A percentile compares a stretch with the other conserved stretches of the same genome.
These are phyloP conservation scores for Citrullus mucosospermus DNA, from an alignment of 306 rosid genomes.

Conservation along the genomic window DNA sequence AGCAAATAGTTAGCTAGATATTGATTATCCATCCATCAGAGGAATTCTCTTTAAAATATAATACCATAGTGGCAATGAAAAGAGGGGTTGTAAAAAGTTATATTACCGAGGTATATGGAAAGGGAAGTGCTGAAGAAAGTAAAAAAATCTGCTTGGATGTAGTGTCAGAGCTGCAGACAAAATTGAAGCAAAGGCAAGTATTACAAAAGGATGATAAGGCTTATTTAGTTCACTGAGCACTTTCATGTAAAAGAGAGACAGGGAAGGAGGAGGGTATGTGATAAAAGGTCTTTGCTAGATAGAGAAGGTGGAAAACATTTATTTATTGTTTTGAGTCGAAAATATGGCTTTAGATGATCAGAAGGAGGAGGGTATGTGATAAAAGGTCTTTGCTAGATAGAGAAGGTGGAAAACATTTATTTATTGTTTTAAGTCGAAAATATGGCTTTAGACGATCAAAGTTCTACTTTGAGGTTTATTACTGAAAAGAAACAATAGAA, in stretches of 20 bases:
- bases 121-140: not conserved
- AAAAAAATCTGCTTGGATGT: not conserved
- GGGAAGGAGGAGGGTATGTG: not conserved
- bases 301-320: not conserved
- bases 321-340: not conserved
- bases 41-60: not conserved
- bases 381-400: not conserved
- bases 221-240: not conserved
- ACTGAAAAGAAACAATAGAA: not conserved
- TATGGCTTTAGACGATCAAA: not conserved
- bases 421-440: not conserved
- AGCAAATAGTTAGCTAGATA: not conserved
- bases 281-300: not conserved
- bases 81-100: not conserved
- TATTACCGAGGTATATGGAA: not conserved
- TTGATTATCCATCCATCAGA: too few species aligned
- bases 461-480: not conserved
- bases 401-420: not conserved
- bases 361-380: not conserved
- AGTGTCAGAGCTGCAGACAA: not conserved
- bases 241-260: not conserved
- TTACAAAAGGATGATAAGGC: not conserved
- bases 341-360: not conserved
- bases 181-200: not conserved
- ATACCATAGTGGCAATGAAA: not conserved